Base-by-base conservation (phyloP, 75 land plant species). In the Adiantum capillusveneris region DNA sequence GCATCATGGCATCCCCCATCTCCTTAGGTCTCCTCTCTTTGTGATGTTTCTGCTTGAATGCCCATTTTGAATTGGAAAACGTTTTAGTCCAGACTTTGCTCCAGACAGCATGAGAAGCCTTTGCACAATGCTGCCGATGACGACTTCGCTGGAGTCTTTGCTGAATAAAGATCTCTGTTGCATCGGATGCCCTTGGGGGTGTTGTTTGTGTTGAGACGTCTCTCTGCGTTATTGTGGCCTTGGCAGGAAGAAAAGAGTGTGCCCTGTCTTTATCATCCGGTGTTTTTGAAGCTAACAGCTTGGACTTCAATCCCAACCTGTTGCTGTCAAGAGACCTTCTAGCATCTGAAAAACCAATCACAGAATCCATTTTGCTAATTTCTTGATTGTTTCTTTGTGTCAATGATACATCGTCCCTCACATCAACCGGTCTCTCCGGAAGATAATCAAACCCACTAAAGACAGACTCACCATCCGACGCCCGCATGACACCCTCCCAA, bases 171-270 rank as follows among this genome's bases (percentile, higher is more conserved):
- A 48, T 48, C 25, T 53, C 55, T 1, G 29, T 53, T 26, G 29
- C 55, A 24, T 53, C 55, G 1, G 55, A 53, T 22, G 28, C 18
- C 29, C 55, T 53, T 2, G 55, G 55, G 25, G 55, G 55, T 5
- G 55, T 53, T 24, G 55, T 53, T 27, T 53, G 55, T 53, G 55
- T 26, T 2, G 29, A 53, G 12, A 53, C 55, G 14, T 53, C 29
- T 26, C 29, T 53, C 29, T 24, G 55, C 29, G 28, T 12, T 2
- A 1, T 5, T 7, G 25, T 25, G 25, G 12, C 14, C 55, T 53
- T 53, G 25, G 55, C 13, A 24, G 55, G 14, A 25, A 3, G 7
- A 20, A 46, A 17, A 6, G 17, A 1, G 17, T 7, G n/a, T 3
- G 55, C 28, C 29, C 28, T 53, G 28, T 53, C 55, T 5, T 26